Base-by-base conservation (phyloP, 2,329 filamentous ascomycete genomes). In the Monosporascus cannonballus region DNA sequence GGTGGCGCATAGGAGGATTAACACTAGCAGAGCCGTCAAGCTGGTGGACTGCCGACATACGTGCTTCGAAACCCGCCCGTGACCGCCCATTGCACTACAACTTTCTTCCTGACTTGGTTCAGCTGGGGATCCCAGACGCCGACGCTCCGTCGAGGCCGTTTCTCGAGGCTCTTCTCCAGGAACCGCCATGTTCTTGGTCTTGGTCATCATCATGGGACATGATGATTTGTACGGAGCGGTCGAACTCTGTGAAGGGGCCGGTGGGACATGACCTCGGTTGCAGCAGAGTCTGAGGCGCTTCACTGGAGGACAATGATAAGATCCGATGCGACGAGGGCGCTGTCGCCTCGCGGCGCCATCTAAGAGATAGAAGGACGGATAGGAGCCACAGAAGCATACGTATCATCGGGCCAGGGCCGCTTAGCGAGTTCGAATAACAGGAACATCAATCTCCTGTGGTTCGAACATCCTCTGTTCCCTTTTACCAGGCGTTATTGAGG, bases 1-100 rank as follows among this genome's bases (percentile, higher is more conserved):
- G 47, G 85, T 78, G 59, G 83, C 84, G 4, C 71, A 59, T 62
- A 78, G 78, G 6, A 86, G 69, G 6, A 81, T 70, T 2, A 75
- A 56, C 5, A 78, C 74, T 75, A 51, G 45, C 24, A 14, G 30
- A 14, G 11, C 2, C 9, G 3, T 14, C 30, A 34, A 34, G 11
- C 30, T 9, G 4, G 30, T 4, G 30, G 30, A 34, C 30, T 34
- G 30, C 27, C 30, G 30, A 34, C 30, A 20, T 9, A 42, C 4
- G 5, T 18, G 24, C 8, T 2, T 9, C 24, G 18, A 22, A 30
- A 59, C 56, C 54, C 51, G 60, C 62, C 56, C 27, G 53, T 61
- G 20, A 57, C 55, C 39, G 49, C 54, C 59, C 63, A 66, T 14
- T 51, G 30, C 24, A 25, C 39, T 3, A 57, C n/a, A 3, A 62